Evolutionary conservation across 2,329 filamentous ascomycete genomes (phyloP), one percentile per base, ranked within the genome.

Genomic region (Colletotrichum cordylinicola): DNA sequence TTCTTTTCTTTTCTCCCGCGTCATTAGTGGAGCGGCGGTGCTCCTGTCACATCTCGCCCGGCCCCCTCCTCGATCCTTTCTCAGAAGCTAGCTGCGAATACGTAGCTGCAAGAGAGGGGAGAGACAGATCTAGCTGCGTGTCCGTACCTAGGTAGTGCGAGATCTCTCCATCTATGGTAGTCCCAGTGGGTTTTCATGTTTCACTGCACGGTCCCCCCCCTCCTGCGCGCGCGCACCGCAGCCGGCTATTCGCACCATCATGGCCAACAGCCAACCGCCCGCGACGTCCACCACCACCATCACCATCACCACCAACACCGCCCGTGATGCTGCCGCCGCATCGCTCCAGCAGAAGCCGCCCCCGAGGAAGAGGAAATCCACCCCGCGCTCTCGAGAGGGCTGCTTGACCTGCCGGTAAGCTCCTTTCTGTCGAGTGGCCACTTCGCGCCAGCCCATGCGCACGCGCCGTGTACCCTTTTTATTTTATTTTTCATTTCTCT

Each of bases 381-480:
- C 61, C 6, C 58, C 55, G 35, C 55, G 55, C 55, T 60, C 67
- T 64, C 33, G 67, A 31, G 65, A 35, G 48, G 67, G 67, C 24
- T 69, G 67, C 67, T 37, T 60, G 55, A 39, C 27, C 55, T 69
- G 67, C 60, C 67, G 67, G 67, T 69, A 61, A 69, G 67, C 67
- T 27, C 24, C 10, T 18, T 48, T 37, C 67, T 27, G n/a, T 52
- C 29, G 29, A 52, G 43, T 52, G n/a, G 43, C 43, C 43, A 52
- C 43, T n/a, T 21, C 43, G n/a, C 43, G 43, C 43, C n/a, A 4
- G 43, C 43, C 6, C n/a, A 48, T n/a, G n/a, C n/a, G 43, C 43
- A 2, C 43, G n/a, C 43, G 43, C n/a, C n/a, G 43, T 52, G 18
- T 52, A 21, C 43, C 43, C 31, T 33, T 12, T 33, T 52, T 48